Conservation (phyloP, 768 basidiomycete species). For the Suillus sp. region DNA sequence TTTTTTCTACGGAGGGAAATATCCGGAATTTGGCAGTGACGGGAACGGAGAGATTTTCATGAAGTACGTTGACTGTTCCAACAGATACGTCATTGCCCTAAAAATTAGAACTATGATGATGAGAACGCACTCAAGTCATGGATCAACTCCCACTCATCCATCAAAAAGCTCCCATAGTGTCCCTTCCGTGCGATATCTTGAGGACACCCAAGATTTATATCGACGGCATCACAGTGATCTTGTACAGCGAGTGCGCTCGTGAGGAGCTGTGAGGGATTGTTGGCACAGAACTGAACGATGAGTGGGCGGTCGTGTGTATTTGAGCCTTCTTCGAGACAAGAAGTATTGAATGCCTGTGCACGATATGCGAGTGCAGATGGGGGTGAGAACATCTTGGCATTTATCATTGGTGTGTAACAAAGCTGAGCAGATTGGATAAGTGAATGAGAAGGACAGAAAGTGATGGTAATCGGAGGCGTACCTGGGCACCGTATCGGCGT, state of each 20-base stretch:
- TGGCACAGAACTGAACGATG: slow-evolving; percentile 92
- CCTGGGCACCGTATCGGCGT: slow-evolving; percentile 80
- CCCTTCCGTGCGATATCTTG: slow-evolving; percentile 93
- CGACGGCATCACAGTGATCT: slow-evolving; percentile 85
- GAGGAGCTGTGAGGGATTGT: slow-evolving; percentile 79
- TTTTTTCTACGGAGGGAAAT: slow-evolving; percentile 82
- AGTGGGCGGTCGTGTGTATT: slow-evolving; percentile 75
- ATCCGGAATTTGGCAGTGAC: slow-evolving; percentile 97
- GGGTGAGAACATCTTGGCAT: slow-evolving; percentile 80
- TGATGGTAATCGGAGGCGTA: slow-evolving; percentile 25
- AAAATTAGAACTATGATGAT: not conserved
- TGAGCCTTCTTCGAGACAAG: slow-evolving; percentile 81
- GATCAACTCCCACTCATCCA: slow-evolving; percentile 94
- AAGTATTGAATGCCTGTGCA: slow-evolving; percentile 66
- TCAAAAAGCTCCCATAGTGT: slow-evolving; percentile 85
- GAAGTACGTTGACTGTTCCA: slow-evolving; percentile 77
- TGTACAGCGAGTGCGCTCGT: slow-evolving; percentile 77
- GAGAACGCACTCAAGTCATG: slow-evolving; percentile 65
- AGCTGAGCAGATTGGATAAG: slow-evolving; percentile 46
- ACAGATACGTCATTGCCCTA: not conserved
- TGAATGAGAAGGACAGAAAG: slow-evolving; percentile 18
- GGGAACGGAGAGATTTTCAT: slow-evolving; percentile 82
- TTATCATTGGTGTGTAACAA: slow-evolving; percentile 98
- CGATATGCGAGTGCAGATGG: slow-evolving; percentile 54
- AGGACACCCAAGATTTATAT: slow-evolving; percentile 93